Conservation (phyloP, 2,329 filamentous ascomycete species). For the Fusarium irregulare region DNA sequence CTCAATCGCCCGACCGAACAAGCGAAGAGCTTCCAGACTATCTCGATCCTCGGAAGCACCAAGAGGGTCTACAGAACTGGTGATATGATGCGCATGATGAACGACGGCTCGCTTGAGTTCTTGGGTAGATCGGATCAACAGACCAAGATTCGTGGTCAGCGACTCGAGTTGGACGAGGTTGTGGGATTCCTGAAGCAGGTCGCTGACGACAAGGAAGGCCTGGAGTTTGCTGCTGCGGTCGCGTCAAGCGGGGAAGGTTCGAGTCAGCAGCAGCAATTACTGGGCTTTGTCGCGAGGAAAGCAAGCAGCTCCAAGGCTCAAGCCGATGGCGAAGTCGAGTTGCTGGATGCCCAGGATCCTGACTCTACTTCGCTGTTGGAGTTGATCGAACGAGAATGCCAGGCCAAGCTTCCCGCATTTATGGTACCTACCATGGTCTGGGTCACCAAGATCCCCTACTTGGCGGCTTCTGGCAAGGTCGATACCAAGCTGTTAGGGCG, state of each 20-base stretch:
- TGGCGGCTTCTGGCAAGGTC: constrained; percentile 23
- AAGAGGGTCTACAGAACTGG: constrained; percentile 24
- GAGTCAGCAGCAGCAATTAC: background rate
- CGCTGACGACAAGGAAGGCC: background rate
- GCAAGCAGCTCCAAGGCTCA: rapidly evolving
- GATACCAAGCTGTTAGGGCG: constrained; percentile 13
- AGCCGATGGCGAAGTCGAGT: background rate
- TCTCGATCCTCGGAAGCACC: background rate
- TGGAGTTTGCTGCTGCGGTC: constrained; percentile 27
- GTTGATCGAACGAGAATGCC: constrained; percentile 3
- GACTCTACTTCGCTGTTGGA: background rate
- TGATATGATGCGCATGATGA: constrained; percentile 36
- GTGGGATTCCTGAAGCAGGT: constrained; percentile 14
- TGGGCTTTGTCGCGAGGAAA: constrained; percentile 7
- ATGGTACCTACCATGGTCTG: constrained; percentile 21
- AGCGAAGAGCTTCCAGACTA: constrained; percentile 13
- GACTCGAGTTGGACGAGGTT: constrained; percentile 24
- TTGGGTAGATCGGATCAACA: constrained; percentile 21
- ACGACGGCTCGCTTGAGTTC: constrained; percentile 20
- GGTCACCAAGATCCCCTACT: constrained; percentile 21
- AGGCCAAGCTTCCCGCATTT: constrained; percentile 11
- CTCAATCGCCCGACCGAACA: constrained; percentile 15
- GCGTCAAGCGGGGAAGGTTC: background rate
- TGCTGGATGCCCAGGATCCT: background rate
- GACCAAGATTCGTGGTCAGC: constrained; percentile 28